Percentiles rank a stretch among this genome's conserved stretches.
phyloP scores from a whole-genome alignment of 257 asterid species.

The Nicotiana tomentosiformis region DNA sequence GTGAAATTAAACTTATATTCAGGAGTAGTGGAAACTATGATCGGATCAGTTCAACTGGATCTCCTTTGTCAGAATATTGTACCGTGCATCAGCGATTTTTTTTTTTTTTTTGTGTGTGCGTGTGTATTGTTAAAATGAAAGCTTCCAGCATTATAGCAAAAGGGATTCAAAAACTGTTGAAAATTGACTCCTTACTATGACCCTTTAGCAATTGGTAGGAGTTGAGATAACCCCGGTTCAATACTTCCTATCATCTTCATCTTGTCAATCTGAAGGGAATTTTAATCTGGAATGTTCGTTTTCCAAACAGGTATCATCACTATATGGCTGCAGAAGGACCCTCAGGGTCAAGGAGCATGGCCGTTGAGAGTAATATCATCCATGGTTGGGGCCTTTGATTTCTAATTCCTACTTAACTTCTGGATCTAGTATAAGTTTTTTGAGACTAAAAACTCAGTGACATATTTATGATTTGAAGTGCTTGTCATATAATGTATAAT shows the following conservation, averaged over 20 bases:
- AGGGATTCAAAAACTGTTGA: too few relatives aligned
- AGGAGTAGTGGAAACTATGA: too few relatives aligned
- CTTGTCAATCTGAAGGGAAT: background rate
- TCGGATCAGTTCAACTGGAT: too few relatives aligned
- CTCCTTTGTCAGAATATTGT: too few relatives aligned
- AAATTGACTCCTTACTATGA: too few relatives aligned
- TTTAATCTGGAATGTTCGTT: background rate
- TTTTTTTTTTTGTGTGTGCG: too few relatives aligned
- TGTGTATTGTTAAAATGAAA: too few relatives aligned
- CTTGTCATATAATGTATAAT: background rate
- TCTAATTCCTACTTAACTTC: background rate
- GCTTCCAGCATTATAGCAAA: too few relatives aligned
- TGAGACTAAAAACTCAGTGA: background rate
- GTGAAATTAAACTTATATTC: too few relatives aligned
- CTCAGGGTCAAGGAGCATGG: constrained; percentile 52
- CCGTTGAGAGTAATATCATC: constrained; percentile 40
- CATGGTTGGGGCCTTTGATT: constrained; percentile 68
- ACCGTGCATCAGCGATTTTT: too few relatives aligned
- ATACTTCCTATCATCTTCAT: background rate
- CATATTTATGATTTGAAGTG: background rate
- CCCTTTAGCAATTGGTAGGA: too few relatives aligned
- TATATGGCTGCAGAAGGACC: constrained; percentile 63
- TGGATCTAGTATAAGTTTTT: background rate
- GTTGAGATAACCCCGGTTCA: too few relatives aligned
- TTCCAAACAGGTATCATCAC: constrained; percentile 44